Base-by-base conservation (phyloP, 179 eudicot species). In the Nepenthes alata region DNA sequence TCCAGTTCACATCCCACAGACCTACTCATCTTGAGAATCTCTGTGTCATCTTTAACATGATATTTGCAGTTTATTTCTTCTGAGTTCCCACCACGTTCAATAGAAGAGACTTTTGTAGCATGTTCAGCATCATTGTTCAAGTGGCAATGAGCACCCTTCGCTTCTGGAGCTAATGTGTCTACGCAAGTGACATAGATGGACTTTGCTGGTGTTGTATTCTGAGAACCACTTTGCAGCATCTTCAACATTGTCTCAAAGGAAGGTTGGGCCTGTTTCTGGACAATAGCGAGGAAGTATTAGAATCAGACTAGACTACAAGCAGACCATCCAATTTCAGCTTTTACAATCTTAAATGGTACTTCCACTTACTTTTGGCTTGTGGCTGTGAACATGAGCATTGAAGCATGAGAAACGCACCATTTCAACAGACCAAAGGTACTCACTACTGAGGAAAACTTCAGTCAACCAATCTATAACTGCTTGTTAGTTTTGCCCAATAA, bases 381-480 rank as follows among this genome's bases (percentile, higher is more conserved):
- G 67, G 62, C 79, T 67, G 58, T 70, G 80, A 64, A 68, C 63
- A 54, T 75, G 83, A 64, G 85, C 61, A 41, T 78, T 71, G 71
- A 91, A 85, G 85, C 91, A 89, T 12, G 93, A 81, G 25, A 25
- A 86, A 65, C 83, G 85, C 66, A 88, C 85, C 96, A 91, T 91
- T 69, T 35, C 66, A 41, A 7, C 41, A 37, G 61, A 59, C 39
- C 59, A 52, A 50, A 57, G 69, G 60, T 65, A 70, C 25, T 25
- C 25, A 25, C 25, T 25, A 25, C 63, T 35, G 16, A 54, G 64
- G 47, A 55, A 61, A 74, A 37, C 36, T 59, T 57, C 65, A 60
- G 63, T 70, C 80, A 68, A 25, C 67, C 61, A 64, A 66, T 34
- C 61, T 51, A 70, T 63, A 37, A 66, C 57, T 37, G 6, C 25